Evolutionary conservation across 345 rosid genomes (phyloP), one percentile per base, ranked within the genome.

Genomic region (Citrus unshiu): DNA sequence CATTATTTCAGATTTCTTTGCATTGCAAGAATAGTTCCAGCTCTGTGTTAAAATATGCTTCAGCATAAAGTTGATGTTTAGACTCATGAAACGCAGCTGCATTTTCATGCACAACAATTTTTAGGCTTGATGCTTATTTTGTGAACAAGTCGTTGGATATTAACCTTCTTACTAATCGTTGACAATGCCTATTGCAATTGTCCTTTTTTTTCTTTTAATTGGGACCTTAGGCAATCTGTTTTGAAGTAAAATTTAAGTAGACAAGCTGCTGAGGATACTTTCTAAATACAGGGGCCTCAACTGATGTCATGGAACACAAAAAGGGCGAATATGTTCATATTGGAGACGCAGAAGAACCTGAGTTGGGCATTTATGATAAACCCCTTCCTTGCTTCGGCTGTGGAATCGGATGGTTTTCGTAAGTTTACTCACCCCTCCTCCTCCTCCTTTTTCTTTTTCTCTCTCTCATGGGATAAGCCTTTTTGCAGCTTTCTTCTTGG

Each of bases 321-420:
- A 88, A 86, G 12, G 95, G 90, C 0, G 86, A 85, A 69, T 92
- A 96, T 87, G 40, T 51, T 75, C 89, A 63, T 67, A 81, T 93
- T 71, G 64, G 83, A 72, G 91, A 78, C 68, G 87, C 64, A 4
- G 98, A 89, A 75, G 83, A 85, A 14, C 79, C 88, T 37, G 81
- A 87, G 72, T 75, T 93, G 80, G 93, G 93, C 82, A 75, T 87
- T 40, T 93, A 83, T 77, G 95, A 92, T 81, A 93, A 92, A 78
- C 97, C 97, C 21, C 98, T 96, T 83, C 98, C 97, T 85, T 96
- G 91, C 88, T 92, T 84, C 35, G 97, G 99, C 74, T 96, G 91
- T 81, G 98, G 99, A 88, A 88, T 93, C 46, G 98, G 99, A 81
- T 96, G 99, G 99, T 90, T 90, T 78, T 93, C 85, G 97, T 96